phyloP scores from a whole-genome alignment of 768 basidiomycete species.

The Pseudohyphozyma bogoriensis region DNA sequence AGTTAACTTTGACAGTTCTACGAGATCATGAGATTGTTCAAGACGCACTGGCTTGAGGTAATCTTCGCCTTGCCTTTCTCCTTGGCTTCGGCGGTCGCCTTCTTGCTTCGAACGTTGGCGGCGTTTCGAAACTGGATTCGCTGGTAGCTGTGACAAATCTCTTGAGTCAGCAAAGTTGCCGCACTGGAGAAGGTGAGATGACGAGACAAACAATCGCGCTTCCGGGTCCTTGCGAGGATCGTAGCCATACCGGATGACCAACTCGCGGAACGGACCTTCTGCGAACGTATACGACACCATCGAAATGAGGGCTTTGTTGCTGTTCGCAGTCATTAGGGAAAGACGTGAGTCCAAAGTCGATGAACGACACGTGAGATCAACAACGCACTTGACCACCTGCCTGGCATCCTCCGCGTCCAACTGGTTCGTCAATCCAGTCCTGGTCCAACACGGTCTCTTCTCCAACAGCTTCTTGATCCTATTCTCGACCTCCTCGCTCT shows the following conservation, averaged over 20 bases:
- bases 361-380: neutral
- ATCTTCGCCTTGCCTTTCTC: neutral
- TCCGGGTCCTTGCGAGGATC: constrained; percentile 69
- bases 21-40: too few relatives aligned
- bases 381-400: constrained; percentile 61
- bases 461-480: constrained; percentile 38
- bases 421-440: constrained; percentile 65
- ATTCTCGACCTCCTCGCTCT: constrained; percentile 41
- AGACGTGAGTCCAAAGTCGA: neutral
- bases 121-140: constrained; percentile 81
- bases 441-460: constrained; percentile 54
- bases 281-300: constrained; percentile 71
- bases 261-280: constrained; percentile 91
- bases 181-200: neutral
- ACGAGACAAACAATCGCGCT: constrained; percentile 59
- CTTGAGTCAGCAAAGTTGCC: neutral
- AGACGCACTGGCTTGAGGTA: neutral
- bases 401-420: constrained; percentile 77
- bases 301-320: constrained; percentile 22
- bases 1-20: too few relatives aligned
- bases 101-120: constrained; percentile 17
- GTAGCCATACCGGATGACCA: constrained; percentile 72
- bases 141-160: constrained; percentile 59
- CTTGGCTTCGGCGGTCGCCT: neutral
- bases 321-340: too few relatives aligned